Base-by-base conservation (phyloP, 225 moss, liverwort and hornwort genomes). In the Polytrichum commune region DNA sequence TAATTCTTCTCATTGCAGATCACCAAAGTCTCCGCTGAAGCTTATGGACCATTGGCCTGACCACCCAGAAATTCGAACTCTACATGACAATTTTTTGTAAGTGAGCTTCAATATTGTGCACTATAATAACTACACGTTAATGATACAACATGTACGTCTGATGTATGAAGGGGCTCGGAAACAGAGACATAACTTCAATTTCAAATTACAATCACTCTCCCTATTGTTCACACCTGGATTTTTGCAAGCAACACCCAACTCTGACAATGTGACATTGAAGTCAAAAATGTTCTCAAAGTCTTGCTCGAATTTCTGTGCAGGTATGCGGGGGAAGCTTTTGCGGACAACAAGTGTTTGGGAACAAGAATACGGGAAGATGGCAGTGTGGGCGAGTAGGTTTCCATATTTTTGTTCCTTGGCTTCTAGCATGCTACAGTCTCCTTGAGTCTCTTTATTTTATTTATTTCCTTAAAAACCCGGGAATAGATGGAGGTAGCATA, bases 11-110 rank as follows among this genome's bases (percentile, higher is more conserved):
- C 19, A 18, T 65, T 27, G 19, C 75, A 89, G 89, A 78, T 91
- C 83, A 71, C 66, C 72, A 0, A 57, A 3, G 64, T 87, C 68
- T 27, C 97, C 94, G 18, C 69, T 94, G 60, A 69, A 87, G 73
- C 80, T 98, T 73, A 72, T 94, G 72, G 88, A 90, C 23, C 76
- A 76, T 69, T 98, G 89, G 81, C 83, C 84, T 5, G 94, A 94
- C 55, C 86, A 84, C 55, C 94, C 97, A 7, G 86, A 94, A 68
- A 75, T 98, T 73, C 86, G 85, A 56, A 98, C 94, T 20, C 78
- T 92, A 29, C 97, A 98, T 66, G 97, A 98, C 76, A 98, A 98
- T 72, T 86, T 92, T 58, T 72, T 86, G 80, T 92, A 83, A 81
- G 81, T 20, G 13, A 38, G n/a, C 60, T 23, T 18, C 46, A 46